Evolutionary conservation across 2,329 filamentous ascomycete species (phyloP).

Genomic region (Alternaria incomplexa): DNA sequence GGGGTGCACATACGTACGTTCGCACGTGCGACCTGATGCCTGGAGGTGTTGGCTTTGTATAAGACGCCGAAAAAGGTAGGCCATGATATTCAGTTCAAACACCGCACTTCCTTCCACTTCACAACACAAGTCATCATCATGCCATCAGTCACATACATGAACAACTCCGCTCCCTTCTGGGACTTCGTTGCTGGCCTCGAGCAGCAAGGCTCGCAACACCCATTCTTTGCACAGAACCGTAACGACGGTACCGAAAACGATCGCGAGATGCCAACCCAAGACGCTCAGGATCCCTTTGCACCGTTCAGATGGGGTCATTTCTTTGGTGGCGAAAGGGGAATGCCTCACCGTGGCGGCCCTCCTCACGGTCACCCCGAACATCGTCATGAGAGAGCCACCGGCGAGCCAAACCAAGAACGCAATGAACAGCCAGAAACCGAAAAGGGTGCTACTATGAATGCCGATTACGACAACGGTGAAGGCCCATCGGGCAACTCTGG

Average conservation of each 20-base stretch:
- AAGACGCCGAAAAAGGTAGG: conserved; percentile 25
- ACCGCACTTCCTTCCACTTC: conserved; percentile 9
- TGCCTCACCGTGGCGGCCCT: conserved; percentile 40
- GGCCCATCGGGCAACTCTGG: conserved; percentile 36
- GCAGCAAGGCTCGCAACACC: conserved; percentile 52
- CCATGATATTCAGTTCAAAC: conserved; percentile 4
- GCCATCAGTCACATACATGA: conserved; percentile 61
- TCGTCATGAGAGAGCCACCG: conserved; percentile 19
- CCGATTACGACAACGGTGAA: conserved; percentile 36
- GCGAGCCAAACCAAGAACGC: conserved; percentile 7
- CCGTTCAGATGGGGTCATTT: conserved; percentile 45
- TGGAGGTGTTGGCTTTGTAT: conserved; percentile 29
- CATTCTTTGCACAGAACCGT: conserved; percentile 51
- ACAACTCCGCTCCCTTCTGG: conserved; percentile 62
- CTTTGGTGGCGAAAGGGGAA: conserved; percentile 30
- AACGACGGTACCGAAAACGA: conserved; percentile 33
- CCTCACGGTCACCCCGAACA: conserved; percentile 30
- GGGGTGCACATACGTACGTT: conserved; percentile 34
- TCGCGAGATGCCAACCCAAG: conserved; percentile 23
- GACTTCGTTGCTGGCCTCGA: conserved; percentile 61
- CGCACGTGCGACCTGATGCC: conserved; percentile 40
- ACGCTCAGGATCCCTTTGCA: conserved; percentile 28
- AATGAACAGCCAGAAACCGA: conserved; percentile 13
- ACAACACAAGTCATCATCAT: conserved; percentile 42
- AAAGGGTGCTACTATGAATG: conserved; percentile 18